Evolutionary conservation across 2,329 filamentous ascomycete genomes (phyloP), one percentile per base, ranked within the genome.

Genomic region (Fusarium setosum): DNA sequence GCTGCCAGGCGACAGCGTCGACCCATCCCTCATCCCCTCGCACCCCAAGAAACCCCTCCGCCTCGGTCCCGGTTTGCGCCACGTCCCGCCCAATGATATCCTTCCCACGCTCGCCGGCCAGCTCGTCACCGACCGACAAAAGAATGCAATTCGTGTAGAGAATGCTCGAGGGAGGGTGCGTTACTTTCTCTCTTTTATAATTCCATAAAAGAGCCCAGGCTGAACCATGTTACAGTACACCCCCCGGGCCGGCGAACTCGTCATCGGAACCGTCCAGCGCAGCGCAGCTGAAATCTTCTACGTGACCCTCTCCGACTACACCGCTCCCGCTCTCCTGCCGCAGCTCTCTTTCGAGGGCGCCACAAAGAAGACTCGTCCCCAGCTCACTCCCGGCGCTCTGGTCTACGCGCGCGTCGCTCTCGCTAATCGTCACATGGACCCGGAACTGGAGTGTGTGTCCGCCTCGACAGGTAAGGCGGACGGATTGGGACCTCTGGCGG

Each of bases 331-430:
- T 1, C 82, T 92, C 17, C 88, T 98, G 1, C 93, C 92, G 0
- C 92, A 97, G 68, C 85, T 98, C 18, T 88, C 94, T n/a, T 99
- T 99, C 76, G 95, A 98, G 79, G 89, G 90, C 65, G 96, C 94
- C 17, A 93, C 91, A 41, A 96, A 94, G 78, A 98, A 98, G 81
- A 97, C 93, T 4, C 86, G 94, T 2, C 96, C 96, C 0, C 85
- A 92, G 65, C 86, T 98, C 40, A 82, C 84, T 24, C 74, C 88
- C 13, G 93, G 93, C 34, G 89, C 93, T 51, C 81, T 97, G 24
- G 93, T 98, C 32, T 98, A 98, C 80, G 95, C 94, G 34, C 91
- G 95, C 63, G 88, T 99, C 40, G 83, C 87, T 24, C 87, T 91
- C 37, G 90, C 92, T 17, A 91, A 93, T 72, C 90, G 90, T 66